A percentile compares a stretch with the other conserved stretches of the same genome.
Evolutionary conservation across 2,329 filamentous ascomycete species (phyloP).

Genomic region (Elsinoe batatas): DNA sequence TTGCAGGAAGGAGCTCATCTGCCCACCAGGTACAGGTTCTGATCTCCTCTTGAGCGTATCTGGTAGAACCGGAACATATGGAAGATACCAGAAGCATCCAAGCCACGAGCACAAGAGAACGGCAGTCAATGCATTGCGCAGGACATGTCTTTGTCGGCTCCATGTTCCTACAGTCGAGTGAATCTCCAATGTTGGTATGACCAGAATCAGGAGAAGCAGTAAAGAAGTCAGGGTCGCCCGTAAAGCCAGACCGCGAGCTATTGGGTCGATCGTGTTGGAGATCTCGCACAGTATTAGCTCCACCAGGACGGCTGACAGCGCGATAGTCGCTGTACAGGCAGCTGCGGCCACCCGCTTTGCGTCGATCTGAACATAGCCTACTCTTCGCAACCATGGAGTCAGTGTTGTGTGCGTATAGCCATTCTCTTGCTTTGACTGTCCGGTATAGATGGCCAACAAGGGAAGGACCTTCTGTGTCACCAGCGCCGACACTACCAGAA

Average conservation of each 20-base stretch:
- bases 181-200: conserved; percentile 72
- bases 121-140: conserved; percentile 42
- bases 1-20: conserved; percentile 36
- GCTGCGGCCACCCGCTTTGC: conserved; percentile 32
- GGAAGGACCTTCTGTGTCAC: conserved; percentile 64
- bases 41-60: conserved; percentile 13
- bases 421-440: conserved; percentile 50
- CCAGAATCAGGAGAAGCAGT: conserved; percentile 59
- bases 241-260: conserved; percentile 58
- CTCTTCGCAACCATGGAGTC: conserved; percentile 28
- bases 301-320: conserved; percentile 64
- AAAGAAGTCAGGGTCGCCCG: conserved; percentile 60
- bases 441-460: conserved; percentile 47
- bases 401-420: conserved; percentile 41
- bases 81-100: conserved; percentile 58
- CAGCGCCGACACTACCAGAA: conserved; percentile 51
- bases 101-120: conserved; percentile 57
- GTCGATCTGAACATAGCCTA: conserved; percentile 21
- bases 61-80: conserved; percentile 27
- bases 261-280: conserved; percentile 59
- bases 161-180: conserved; percentile 39
- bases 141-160: neutral
- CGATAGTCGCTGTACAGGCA: conserved; percentile 68
- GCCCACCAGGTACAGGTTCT: conserved; percentile 30
- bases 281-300: conserved; percentile 80